These are phyloP conservation scores for Thermoascus crustaceus DNA, from an alignment of 2,329 filamentous ascomycete species.

Conservation along the genomic window DNA sequence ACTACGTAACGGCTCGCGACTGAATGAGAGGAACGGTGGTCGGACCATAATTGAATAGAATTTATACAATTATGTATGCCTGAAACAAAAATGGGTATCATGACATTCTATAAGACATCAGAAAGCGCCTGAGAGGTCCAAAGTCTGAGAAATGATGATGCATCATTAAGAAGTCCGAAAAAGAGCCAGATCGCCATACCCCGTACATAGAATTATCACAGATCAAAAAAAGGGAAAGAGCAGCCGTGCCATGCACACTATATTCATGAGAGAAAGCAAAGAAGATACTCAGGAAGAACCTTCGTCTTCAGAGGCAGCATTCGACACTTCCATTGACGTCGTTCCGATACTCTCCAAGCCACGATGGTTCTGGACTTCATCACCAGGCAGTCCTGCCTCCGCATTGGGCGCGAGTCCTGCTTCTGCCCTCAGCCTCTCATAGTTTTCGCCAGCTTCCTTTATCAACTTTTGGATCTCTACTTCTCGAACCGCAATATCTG, in stretches of 20 bases:
- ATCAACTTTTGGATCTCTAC: conserved; percentile 71
- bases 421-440: conserved; percentile 49
- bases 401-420: conserved; percentile 25
- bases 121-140: too few relatives aligned
- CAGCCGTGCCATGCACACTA: too few relatives aligned
- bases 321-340: conserved; percentile 19
- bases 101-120: conserved; percentile 7
- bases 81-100: conserved; percentile 12
- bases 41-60: conserved; percentile 20
- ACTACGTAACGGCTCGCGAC: conserved; percentile 18
- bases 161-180: too few relatives aligned
- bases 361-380: conserved; percentile 23
- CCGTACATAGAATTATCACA: too few relatives aligned
- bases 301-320: conserved; percentile 19
- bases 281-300: too few relatives aligned
- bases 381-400: conserved; percentile 16
- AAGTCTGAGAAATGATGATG: too few relatives aligned
- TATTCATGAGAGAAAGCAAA: too few relatives aligned
- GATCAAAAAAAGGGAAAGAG: too few relatives aligned
- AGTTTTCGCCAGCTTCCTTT: conserved; percentile 69
- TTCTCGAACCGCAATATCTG: conserved; percentile 61
- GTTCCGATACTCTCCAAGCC: conserved; percentile 34
- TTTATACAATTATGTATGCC: conserved; percentile 15
- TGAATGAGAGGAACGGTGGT: conserved; percentile 23
- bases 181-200: too few relatives aligned